Evolutionary conservation across 352 stramenopile genomes (phyloP).

Genomic region (Phytophthora aleatoria): DNA sequence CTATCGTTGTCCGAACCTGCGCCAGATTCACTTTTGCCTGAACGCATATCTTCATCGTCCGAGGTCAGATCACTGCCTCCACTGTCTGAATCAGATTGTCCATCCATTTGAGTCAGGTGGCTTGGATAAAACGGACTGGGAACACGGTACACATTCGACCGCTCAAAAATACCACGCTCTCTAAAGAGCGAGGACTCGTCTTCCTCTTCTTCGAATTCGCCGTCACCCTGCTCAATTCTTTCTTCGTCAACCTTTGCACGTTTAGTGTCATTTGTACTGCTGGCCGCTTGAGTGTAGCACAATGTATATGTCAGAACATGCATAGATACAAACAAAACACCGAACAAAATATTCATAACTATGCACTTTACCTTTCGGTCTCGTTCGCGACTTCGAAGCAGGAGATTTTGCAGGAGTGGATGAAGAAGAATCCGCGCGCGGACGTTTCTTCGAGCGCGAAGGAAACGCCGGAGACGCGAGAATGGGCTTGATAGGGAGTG

Average conservation of each 20-base stretch:
- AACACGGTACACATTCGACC: conserved; percentile 37
- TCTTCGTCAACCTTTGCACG: conserved; percentile 35
- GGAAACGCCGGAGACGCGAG: conserved; percentile 76
- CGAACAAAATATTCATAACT: neutral
- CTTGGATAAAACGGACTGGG: conserved; percentile 18
- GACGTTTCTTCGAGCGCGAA: conserved; percentile 74
- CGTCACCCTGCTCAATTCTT: conserved; percentile 53
- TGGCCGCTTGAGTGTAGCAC: conserved; percentile 2
- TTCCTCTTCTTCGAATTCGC: conserved; percentile 38
- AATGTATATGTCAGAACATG: conserved; percentile 1
- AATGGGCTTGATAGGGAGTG: conserved; percentile 70
- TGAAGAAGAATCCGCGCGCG: conserved; percentile 50
- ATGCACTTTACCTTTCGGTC: conserved; percentile 23
- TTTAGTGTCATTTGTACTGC: conserved; percentile 24
- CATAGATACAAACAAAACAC: too few relatives aligned
- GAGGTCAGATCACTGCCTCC: conserved; percentile 54
- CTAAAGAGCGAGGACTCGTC: neutral
- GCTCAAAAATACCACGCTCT: conserved; percentile 47
- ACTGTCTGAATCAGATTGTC: conserved; percentile 62
- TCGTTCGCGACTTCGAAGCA: conserved; percentile 24
- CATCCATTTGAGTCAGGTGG: conserved; percentile 51
- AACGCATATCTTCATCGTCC: conserved; percentile 57
- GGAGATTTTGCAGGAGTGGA: conserved; percentile 33
- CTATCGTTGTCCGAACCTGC: conserved; percentile 47
- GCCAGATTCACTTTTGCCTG: conserved; percentile 35